Percentiles rank a stretch among this genome's conserved stretches.
These are phyloP conservation scores for Talaromyces sp. DNA, from an alignment of 2,329 filamentous ascomycete species.

Conservation along the genomic window DNA sequence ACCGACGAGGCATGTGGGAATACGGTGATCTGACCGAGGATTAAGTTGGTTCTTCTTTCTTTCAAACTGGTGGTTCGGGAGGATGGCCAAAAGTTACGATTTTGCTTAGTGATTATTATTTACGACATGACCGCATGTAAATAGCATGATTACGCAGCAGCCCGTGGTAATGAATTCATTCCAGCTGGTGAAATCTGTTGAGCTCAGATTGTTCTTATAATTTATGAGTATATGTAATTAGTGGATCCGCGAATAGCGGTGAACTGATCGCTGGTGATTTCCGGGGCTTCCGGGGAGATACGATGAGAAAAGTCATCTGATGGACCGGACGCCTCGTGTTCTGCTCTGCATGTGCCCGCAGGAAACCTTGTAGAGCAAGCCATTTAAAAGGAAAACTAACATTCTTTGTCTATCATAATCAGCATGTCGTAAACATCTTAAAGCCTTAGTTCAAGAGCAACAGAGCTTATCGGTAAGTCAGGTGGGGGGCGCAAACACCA, in stretches of 20 bases:
- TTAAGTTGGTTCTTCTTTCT: conserved; percentile 33
- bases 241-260: background rate
- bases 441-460: too few species aligned
- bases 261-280: background rate
- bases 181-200: background rate
- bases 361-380: too few species aligned
- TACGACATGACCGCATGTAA: background rate
- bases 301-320: background rate
- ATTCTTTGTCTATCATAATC: too few species aligned
- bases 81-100: background rate
- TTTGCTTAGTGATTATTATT: background rate
- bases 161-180: background rate
- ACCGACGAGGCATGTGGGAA: conserved; percentile 89
- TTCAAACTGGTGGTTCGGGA: background rate
- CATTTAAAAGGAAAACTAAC: too few species aligned
- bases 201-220: background rate
- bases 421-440: background rate
- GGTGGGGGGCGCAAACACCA: background rate
- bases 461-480: background rate
- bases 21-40: conserved; percentile 96
- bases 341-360: background rate
- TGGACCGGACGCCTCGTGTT: background rate
- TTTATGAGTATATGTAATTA: background rate
- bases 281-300: background rate
- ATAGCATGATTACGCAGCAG: background rate